Percentiles rank a stretch among this genome's conserved stretches.
Conservation (phyloP, 179 eudicot species). For the Camellia oleifera region DNA sequence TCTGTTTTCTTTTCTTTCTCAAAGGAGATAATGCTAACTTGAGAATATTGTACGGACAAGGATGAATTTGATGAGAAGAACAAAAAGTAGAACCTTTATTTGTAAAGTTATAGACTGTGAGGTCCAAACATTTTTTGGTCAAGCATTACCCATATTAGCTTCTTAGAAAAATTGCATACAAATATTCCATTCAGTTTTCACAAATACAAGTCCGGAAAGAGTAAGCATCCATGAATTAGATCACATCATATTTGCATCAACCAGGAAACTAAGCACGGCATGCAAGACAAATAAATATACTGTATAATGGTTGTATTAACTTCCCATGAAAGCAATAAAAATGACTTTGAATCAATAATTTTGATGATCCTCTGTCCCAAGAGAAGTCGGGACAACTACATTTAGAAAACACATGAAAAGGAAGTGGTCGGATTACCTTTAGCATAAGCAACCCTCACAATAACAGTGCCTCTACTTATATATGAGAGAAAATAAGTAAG, state of each 20-base stretch:
- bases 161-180: neutral
- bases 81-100: neutral
- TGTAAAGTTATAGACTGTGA: neutral
- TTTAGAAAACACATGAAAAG: neutral
- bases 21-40: no score
- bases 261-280: neutral
- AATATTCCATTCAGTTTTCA: neutral
- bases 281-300: neutral
- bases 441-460: neutral
- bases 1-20: neutral
- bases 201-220: neutral
- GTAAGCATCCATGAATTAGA: neutral
- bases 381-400: neutral
- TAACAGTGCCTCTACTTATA: neutral
- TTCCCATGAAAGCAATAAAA: neutral
- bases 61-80: no score
- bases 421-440: neutral
- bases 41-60: no score
- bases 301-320: neutral
- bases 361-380: neutral
- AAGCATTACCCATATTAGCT: neutral
- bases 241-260: neutral
- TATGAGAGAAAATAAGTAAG: neutral
- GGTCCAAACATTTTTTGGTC: neutral
- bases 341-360: neutral